Conservation (phyloP, 805 yeast species). For the Candida alai region DNA sequence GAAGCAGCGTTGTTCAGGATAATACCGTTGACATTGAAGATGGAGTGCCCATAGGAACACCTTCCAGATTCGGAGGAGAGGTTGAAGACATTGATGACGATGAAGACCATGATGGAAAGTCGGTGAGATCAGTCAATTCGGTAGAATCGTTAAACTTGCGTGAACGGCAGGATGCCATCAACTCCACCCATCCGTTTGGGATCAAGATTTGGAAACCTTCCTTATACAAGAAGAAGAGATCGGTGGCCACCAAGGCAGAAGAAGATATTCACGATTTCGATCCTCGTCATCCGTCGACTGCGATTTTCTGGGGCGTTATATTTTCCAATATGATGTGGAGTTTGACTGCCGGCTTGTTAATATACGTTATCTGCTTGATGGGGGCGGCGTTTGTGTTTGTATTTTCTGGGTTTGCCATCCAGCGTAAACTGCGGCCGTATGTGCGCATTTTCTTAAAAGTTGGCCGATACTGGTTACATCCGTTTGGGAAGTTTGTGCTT, state of each 20-base stretch:
- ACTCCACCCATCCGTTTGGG: slow-evolving; percentile 96
- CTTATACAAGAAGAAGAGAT: slow-evolving; percentile 83
- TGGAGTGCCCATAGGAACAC: too few relatives aligned
- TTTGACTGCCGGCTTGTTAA: slow-evolving; percentile 61
- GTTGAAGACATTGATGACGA: slow-evolving; percentile 13
- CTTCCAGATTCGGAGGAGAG: slow-evolving; percentile 9
- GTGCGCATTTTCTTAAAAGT: slow-evolving; percentile 56
- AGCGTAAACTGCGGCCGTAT: slow-evolving; percentile 56
- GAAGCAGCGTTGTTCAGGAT: slow-evolving; percentile 9
- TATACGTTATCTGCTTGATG: slow-evolving; percentile 50
- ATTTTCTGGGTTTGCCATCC: slow-evolving; percentile 36
- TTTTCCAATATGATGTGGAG: slow-evolving; percentile 75
- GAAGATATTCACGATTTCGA: slow-evolving; percentile 85
- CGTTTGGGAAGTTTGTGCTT: slow-evolving; percentile 88
- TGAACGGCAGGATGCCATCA: slow-evolving; percentile 94
- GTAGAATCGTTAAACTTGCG: slow-evolving; percentile 82
- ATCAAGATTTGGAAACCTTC: slow-evolving; percentile 99
- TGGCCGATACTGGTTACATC: slow-evolving; percentile 71
- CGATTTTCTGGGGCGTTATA: slow-evolving; percentile 57
- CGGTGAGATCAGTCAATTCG: slow-evolving; percentile 42
- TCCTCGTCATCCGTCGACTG: slow-evolving; percentile 40
- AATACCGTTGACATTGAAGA: slow-evolving; percentile 12
- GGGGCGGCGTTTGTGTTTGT: slow-evolving; percentile 46
- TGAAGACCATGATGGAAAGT: slow-evolving; percentile 19
- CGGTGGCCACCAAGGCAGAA: slow-evolving; percentile 88